These are phyloP conservation scores for Mycena albidolilacea DNA, from an alignment of 768 basidiomycete species.

Conservation along the genomic window DNA sequence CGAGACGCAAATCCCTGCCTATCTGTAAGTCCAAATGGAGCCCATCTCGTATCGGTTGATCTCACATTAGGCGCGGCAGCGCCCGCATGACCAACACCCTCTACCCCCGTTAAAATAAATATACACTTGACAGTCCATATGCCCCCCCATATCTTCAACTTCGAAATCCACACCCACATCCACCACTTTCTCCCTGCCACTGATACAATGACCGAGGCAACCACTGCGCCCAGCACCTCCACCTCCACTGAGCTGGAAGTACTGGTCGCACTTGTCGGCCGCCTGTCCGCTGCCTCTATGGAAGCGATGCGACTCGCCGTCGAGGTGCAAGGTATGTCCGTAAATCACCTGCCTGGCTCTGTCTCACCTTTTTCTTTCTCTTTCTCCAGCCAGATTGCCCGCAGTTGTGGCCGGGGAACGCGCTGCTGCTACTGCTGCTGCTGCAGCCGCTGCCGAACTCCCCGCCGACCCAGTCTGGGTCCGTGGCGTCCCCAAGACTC, in stretches of 20 bases:
- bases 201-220: neutral
- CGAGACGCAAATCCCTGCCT: neutral
- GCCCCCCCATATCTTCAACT: neutral
- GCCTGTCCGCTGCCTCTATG: no score
- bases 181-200: neutral
- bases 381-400: no score
- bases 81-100: neutral
- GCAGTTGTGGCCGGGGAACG: neutral
- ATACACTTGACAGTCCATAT: no score
- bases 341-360: no score
- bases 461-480: neutral
- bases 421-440: neutral
- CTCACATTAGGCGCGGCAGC: neutral
- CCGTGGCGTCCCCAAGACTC: conserved; percentile 1
- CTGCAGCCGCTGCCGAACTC: neutral
- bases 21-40: neutral
- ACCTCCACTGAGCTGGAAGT: no score
- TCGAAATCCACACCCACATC: neutral
- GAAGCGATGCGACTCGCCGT: no score
- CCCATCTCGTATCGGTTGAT: no score
- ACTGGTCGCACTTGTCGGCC: no score
- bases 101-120: no score
- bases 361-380: no score
- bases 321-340: no score
- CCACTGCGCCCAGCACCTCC: no score